These are phyloP conservation scores for Lepidopterella palustris DNA, from an alignment of 495 filamentous ascomycete species.

Conservation along the genomic window DNA sequence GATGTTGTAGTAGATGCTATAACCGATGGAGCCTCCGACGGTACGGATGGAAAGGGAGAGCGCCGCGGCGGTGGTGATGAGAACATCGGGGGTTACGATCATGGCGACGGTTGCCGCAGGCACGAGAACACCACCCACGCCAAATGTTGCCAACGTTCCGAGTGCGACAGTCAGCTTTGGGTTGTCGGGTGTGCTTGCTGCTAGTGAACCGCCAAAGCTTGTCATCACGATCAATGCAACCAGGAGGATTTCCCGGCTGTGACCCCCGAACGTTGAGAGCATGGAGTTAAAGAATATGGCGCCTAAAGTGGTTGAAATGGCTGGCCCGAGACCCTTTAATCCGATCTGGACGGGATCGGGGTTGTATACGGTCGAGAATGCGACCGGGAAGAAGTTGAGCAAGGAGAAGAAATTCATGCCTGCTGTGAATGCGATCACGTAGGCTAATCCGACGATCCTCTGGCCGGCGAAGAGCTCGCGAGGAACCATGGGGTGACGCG, in stretches of 20 bases:
- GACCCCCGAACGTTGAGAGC: constrained; percentile 16
- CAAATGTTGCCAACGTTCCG: constrained; percentile 22
- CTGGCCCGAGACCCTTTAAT: constrained; percentile 25
- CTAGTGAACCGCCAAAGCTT: constrained; percentile 24
- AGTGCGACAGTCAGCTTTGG: constrained; percentile 26
- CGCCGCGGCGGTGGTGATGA: constrained; percentile 31
- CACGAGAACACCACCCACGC: constrained; percentile 33
- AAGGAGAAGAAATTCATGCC: constrained; percentile 33
- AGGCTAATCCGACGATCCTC: constrained; percentile 27
- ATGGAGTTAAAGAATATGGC: constrained; percentile 26
- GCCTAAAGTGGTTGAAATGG: constrained; percentile 26
- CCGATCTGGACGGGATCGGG: constrained; percentile 31
- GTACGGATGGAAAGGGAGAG: constrained; percentile 65
- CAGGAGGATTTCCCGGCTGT: constrained; percentile 25
- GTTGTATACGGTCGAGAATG: constrained; percentile 26
- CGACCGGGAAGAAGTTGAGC: constrained; percentile 30
- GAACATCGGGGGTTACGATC: constrained; percentile 31
- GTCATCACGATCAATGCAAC: constrained; percentile 23
- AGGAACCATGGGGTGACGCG: constrained; percentile 71
- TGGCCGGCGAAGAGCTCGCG: constrained; percentile 45
- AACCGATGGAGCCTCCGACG: constrained; percentile 64
- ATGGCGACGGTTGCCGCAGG: constrained; percentile 32
- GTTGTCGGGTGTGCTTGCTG: constrained; percentile 25
- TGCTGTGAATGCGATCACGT: constrained; percentile 29
- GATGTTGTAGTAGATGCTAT: constrained; percentile 70